Conservation (phyloP, 768 basidiomycete species). For the Pholiota microspora region DNA sequence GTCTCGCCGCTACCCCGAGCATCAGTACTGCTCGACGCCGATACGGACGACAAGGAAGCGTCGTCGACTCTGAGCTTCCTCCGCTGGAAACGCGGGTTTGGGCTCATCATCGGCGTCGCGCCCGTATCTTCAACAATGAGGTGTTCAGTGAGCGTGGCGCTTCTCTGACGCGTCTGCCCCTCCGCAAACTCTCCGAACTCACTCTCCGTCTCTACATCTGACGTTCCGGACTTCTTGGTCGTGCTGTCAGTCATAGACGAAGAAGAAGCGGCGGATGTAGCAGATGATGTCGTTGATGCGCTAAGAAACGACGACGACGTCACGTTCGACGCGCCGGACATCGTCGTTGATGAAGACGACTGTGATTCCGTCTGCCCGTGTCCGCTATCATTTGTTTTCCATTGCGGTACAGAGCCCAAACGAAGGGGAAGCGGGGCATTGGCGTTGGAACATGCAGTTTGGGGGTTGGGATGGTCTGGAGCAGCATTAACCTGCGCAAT, state of each 20-base stretch:
- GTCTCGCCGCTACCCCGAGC: background rate
- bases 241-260: conserved; percentile 7
- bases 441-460: background rate
- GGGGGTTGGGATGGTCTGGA: background rate
- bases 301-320: conserved; percentile 12
- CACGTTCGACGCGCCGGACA: conserved; percentile 4
- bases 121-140: conserved; percentile 49
- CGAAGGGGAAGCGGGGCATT: conserved; percentile 2
- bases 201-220: conserved; percentile 8
- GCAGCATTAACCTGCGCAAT: conserved; percentile 15
- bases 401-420: background rate
- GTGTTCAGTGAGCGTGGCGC: conserved; percentile 5
- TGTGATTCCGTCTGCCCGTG: conserved; percentile 23
- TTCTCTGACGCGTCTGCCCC: background rate
- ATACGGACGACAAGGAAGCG: background rate
- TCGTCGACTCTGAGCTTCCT: conserved; percentile 12
- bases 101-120: conserved; percentile 46
- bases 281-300: conserved; percentile 10
- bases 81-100: conserved; percentile 43
- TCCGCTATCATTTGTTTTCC: conserved; percentile 5
- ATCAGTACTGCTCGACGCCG: background rate
- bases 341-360: conserved; percentile 16
- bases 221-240: background rate
- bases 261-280: conserved; percentile 4
- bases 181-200: conserved; percentile 20